Percentiles rank a stretch among this genome's conserved stretches.
Conservation (phyloP, 2,329 filamentous ascomycete species). For the Penicillium sp. region DNA sequence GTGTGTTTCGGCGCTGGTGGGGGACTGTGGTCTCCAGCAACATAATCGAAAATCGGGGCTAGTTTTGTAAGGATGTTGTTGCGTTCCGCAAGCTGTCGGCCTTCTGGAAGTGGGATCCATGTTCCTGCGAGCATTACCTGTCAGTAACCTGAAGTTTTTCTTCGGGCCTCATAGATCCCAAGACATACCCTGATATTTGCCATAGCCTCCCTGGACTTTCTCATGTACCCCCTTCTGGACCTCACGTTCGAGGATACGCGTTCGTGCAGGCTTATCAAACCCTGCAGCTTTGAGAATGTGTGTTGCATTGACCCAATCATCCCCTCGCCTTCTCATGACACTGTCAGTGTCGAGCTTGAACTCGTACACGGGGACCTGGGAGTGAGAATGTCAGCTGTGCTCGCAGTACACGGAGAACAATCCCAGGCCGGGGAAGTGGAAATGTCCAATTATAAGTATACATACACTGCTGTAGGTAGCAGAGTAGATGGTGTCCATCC, state of each 20-base stretch:
- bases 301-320: constrained; percentile 99
- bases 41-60: constrained; percentile 83
- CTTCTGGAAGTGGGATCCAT: constrained; percentile 87
- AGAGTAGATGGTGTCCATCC: constrained; percentile 56
- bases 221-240: constrained; percentile 96
- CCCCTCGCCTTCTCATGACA: constrained; percentile 90
- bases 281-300: constrained; percentile 96
- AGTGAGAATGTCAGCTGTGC: not conserved
- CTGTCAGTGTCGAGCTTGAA: constrained; percentile 84
- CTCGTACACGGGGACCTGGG: constrained; percentile 89
- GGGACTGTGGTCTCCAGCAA: constrained; percentile 79
- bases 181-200: constrained; percentile 85
- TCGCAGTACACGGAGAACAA: not conserved
- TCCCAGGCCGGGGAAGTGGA: not conserved
- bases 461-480: constrained; percentile 65
- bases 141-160: constrained; percentile 7
- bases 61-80: constrained; percentile 85
- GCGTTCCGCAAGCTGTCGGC: constrained; percentile 76
- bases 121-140: constrained; percentile 60
- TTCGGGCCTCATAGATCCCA: not conserved
- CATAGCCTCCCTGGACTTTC: constrained; percentile 97
- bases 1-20: constrained; percentile 92
- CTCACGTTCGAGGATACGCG: constrained; percentile 90
- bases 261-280: constrained; percentile 94
- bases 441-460: constrained; percentile 7